Evolutionary conservation across 225 moss, liverwort and hornwort species (phyloP), one percentile per base, ranked within the genome.

Genomic region (Polytrichum formosum): DNA sequence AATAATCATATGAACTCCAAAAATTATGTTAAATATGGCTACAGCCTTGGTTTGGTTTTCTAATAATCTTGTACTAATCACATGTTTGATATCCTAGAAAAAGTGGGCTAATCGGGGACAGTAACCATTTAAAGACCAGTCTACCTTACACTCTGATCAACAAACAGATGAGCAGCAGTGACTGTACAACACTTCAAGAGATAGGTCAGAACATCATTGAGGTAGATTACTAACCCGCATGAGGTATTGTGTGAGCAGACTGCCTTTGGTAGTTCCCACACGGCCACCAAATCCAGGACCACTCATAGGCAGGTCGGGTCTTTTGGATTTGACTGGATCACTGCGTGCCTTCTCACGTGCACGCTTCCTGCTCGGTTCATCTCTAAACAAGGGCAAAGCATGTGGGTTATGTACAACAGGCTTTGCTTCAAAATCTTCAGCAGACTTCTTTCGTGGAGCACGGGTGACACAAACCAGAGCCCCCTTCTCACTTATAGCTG

Each of bases 241-340:
- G 70, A 98, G 90, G 80, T 98, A 98, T 59, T 99, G 98, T 9
- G 94, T 99, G 10, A 99, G 91, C 61, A 99, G 81, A 79, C 98
- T 93, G 66, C 98, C 98, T 82, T 94, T 99, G 0, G 98, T 94
- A 30, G 92, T 92, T 54, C 98, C 98, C 62, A 99, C 92, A 78
- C 98, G 87, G 67, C 98, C 98, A 78, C 98, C 98, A 75, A 91
- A 94, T 46, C 98, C 98, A 84, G 98, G 94, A 35, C 97, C 97
- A 28, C 91, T 94, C 75, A 99, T 90, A 4, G 98, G 94, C 68
- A 99, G 63, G 78, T 99, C 98, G 4, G 98, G 98, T 66, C 94
- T 82, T 77, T 81, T 92, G 5, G 98, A 99, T 73, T 94, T 94
- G 33, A 92, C 66, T 53, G 98, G 98, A 79, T 99, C 98, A 53